Percentiles rank a stretch among this genome's conserved stretches.
phyloP scores from a whole-genome alignment of 2,329 filamentous ascomycete species.

The Lithohypha guttulata region DNA sequence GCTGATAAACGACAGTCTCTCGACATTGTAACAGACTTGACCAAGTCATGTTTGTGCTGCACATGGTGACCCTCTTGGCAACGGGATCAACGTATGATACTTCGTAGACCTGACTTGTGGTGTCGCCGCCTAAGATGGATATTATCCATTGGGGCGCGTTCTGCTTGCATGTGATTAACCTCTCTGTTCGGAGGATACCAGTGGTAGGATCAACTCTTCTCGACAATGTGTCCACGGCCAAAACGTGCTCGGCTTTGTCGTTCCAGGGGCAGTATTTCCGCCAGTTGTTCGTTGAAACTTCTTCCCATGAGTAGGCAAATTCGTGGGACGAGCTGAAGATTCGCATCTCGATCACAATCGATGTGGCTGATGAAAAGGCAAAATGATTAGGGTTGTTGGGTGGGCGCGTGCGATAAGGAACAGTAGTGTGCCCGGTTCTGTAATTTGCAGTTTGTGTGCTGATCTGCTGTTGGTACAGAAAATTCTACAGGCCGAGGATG shows the following conservation, averaged over 20 bases:
- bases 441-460: no score
- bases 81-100: constrained; percentile 84
- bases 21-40: constrained; percentile 82
- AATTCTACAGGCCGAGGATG: no score
- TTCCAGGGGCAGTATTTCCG: constrained; percentile 99
- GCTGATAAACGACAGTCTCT: constrained; percentile 82
- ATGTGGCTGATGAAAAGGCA: constrained; percentile 12
- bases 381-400: not conserved
- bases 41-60: constrained; percentile 88
- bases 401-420: no score
- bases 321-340: constrained; percentile 84
- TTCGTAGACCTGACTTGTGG: constrained; percentile 85
- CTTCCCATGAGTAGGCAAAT: constrained; percentile 97
- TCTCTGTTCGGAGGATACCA: constrained; percentile 62
- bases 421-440: no score
- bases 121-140: constrained; percentile 64
- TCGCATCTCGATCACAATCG: constrained; percentile 56
- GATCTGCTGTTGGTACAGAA: no score
- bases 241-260: constrained; percentile 92
- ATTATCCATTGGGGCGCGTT: constrained; percentile 49
- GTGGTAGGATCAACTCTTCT: constrained; percentile 55
- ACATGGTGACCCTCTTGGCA: constrained; percentile 86
- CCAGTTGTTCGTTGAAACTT: constrained; percentile 97
- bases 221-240: constrained; percentile 85
- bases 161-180: constrained; percentile 45